A percentile compares a stretch with the other conserved stretches of the same genome.
phyloP scores from a whole-genome alignment of 345 rosid genomes.

The Noccaea caerulescens region DNA sequence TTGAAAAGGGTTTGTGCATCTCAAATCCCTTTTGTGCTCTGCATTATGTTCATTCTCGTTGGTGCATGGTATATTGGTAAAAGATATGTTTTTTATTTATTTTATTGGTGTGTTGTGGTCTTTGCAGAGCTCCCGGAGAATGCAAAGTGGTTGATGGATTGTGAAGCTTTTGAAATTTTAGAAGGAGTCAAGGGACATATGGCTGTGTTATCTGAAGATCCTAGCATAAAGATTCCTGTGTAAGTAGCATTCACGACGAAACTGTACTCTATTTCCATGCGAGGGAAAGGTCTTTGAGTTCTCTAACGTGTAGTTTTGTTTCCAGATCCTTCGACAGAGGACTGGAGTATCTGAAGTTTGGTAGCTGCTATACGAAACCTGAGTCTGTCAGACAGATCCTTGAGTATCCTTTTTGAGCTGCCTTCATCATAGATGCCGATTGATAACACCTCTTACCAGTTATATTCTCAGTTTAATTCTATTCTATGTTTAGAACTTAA shows the following conservation, averaged over 20 bases:
- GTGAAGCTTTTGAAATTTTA: slow-evolving; percentile 77
- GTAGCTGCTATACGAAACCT: slow-evolving; percentile 58
- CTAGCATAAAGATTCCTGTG: slow-evolving; percentile 78
- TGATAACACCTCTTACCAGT: not conserved
- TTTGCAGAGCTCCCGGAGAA: slow-evolving; percentile 76
- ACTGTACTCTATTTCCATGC: slow-evolving; percentile 15
- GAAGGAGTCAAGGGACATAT: slow-evolving; percentile 81
- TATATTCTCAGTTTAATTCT: not conserved
- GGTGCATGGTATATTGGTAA: not conserved
- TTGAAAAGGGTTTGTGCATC: slow-evolving; percentile 56
- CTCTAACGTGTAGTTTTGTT: slow-evolving; percentile 30
- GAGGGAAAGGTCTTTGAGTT: slow-evolving; percentile 1
- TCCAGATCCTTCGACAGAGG: slow-evolving; percentile 79
- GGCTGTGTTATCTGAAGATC: slow-evolving; percentile 72
- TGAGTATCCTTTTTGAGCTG: slow-evolving; percentile 69
- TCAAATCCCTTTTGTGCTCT: not conserved
- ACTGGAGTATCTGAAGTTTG: slow-evolving; percentile 58
- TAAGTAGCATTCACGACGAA: slow-evolving; percentile 44
- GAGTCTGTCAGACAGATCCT: slow-evolving; percentile 67
- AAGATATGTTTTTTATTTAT: not conserved
- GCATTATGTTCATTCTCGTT: slow-evolving; percentile 1
- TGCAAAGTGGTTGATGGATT: slow-evolving; percentile 78
- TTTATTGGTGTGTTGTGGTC: slow-evolving; percentile 4
- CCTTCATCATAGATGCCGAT: slow-evolving; percentile 10
- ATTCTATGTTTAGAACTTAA: slow-evolving; percentile 50